phyloP scores from a whole-genome alignment of 805 yeast genomes.

The Pichia eremophila region DNA sequence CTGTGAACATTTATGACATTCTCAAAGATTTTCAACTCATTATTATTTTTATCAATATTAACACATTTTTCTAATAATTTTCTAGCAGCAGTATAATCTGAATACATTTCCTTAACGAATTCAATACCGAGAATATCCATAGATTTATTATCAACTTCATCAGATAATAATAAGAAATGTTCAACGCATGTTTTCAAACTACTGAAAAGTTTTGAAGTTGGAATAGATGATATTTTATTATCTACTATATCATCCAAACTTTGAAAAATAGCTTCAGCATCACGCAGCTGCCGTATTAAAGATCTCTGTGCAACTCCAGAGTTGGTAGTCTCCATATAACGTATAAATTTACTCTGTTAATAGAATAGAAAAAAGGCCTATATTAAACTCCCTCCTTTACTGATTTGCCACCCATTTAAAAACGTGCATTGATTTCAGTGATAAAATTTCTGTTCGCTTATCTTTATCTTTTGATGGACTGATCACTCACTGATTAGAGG shows the following conservation, averaged over 20 bases:
- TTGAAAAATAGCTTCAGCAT: neutral
- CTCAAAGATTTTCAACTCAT: neutral
- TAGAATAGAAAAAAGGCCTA: too few relatives aligned
- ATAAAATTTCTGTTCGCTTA: too few relatives aligned
- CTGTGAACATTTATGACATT: neutral
- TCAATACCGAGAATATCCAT: conserved; percentile 2
- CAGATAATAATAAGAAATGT: neutral
- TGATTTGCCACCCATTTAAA: too few relatives aligned
- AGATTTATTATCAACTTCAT: neutral
- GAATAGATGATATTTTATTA: neutral
- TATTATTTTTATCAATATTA: neutral
- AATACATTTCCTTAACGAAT: conserved; percentile 1
- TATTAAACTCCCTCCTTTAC: too few relatives aligned
- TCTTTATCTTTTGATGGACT: too few relatives aligned
- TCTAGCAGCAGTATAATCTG: conserved; percentile 1
- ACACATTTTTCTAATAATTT: neutral
- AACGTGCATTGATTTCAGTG: too few relatives aligned
- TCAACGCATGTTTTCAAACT: neutral
- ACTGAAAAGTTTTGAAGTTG: neutral
- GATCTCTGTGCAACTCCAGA: neutral
- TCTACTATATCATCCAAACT: neutral
- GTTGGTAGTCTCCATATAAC: neutral
- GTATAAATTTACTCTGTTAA: neutral
- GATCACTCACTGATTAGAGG: too few relatives aligned
- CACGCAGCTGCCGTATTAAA: neutral